Evolutionary conservation across 2,329 filamentous ascomycete genomes (phyloP).

Genomic region (Aspergillus sp.): DNA sequence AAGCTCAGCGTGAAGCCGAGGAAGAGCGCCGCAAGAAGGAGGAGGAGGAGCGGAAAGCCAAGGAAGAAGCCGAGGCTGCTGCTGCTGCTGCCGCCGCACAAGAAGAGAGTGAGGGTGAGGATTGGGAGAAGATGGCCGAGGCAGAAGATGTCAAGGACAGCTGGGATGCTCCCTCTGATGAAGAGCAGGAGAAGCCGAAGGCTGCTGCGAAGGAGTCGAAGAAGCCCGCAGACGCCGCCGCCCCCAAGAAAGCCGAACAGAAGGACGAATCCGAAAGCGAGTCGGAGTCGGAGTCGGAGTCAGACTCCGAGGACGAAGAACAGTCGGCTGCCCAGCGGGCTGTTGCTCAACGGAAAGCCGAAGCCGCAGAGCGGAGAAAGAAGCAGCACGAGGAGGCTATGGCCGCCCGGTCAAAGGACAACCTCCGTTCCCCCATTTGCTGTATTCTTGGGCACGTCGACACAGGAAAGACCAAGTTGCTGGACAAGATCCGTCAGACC

Average conservation of each 20-base stretch:
- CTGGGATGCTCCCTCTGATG: conserved; percentile 65
- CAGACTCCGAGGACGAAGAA: conserved; percentile 60
- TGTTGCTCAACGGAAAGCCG: conserved; percentile 72
- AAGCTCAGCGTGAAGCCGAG: conserved; percentile 41
- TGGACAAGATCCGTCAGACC: conserved; percentile 97
- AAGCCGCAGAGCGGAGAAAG: conserved; percentile 80
- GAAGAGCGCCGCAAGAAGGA: conserved; percentile 58
- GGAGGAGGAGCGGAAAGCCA: conserved; percentile 67
- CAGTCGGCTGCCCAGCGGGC: conserved; percentile 65
- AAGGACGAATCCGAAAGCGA: conserved; percentile 20
- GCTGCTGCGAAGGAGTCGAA: conserved; percentile 22
- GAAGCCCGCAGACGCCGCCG: conserved; percentile 5
- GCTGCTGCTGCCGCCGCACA: conserved; percentile 52
- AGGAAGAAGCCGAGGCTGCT: conserved; percentile 66
- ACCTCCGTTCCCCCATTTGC: conserved; percentile 95
- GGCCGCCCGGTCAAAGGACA: conserved; percentile 84
- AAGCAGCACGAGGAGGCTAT: conserved; percentile 87
- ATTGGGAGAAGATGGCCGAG: conserved; percentile 81
- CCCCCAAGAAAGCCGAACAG: conserved; percentile 10
- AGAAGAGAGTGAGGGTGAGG: conserved; percentile 57
- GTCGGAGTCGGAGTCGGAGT: conserved; percentile 35
- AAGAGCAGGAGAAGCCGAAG: conserved; percentile 65
- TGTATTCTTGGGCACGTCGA: conserved; percentile 99
- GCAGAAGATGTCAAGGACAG: conserved; percentile 79
- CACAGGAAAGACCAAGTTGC: conserved; percentile 98